These are phyloP conservation scores for Rhizopus microsporus DNA, from an alignment of 371 early-diverging fungal genomes.

Conservation along the genomic window DNA sequence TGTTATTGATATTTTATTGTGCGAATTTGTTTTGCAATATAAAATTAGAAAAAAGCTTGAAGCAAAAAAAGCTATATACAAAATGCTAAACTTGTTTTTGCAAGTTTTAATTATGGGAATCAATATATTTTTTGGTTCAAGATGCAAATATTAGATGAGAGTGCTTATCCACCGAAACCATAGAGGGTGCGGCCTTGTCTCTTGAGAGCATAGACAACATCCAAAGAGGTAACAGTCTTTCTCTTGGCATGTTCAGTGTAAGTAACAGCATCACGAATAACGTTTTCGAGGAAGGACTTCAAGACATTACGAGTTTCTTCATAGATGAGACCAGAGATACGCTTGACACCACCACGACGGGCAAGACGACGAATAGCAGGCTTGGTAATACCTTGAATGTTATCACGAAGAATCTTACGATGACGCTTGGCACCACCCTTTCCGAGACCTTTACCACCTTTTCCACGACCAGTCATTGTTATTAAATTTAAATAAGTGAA, in stretches of 20 bases:
- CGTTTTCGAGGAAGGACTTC: conserved; percentile 97
- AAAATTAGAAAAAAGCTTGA: background rate
- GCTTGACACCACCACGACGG: conserved; percentile 99
- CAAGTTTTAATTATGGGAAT: background rate
- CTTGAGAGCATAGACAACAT: conserved; percentile 98
- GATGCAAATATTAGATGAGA: background rate
- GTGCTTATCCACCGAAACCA: conserved; percentile 52
- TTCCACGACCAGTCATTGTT: conserved; percentile 91
- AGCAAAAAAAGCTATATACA: background rate
- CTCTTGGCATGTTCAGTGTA: conserved; percentile 99
- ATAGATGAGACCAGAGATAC: conserved; percentile 97
- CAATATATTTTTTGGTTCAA: background rate
- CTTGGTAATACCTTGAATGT: conserved; percentile 99
- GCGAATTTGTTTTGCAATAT: too few species aligned
- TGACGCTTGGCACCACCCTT: conserved; percentile 99
- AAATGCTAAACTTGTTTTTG: background rate
- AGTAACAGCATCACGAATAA: conserved; percentile 97
- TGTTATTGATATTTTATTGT: too few species aligned
- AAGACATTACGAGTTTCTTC: conserved; percentile 98
- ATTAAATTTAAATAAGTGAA: conserved; percentile 2
- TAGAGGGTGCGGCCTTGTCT: conserved; percentile 97
- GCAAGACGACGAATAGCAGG: conserved; percentile 99
- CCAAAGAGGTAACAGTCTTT: conserved; percentile 96
- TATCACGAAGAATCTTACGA: conserved; percentile 98
- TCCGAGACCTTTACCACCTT: conserved; percentile 98